Evolutionary conservation across 768 basidiomycete genomes (phyloP).

Genomic region (Boletus sp.): DNA sequence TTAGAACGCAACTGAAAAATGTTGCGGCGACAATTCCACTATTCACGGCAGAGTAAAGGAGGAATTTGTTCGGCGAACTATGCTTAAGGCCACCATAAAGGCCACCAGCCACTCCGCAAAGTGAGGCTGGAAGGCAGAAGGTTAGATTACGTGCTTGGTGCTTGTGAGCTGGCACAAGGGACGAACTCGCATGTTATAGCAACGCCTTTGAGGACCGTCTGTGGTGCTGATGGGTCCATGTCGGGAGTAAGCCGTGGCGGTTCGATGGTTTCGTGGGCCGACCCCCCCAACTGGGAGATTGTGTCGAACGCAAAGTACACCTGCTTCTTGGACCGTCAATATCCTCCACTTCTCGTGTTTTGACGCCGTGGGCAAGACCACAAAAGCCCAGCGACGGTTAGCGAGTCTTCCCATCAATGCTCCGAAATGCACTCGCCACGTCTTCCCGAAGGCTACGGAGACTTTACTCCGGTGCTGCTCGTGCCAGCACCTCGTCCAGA

Average conservation of each 20-base stretch:
- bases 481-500: neutral
- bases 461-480: slow-evolving; percentile 9
- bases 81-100: slow-evolving; percentile 48
- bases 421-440: slow-evolving; percentile 6
- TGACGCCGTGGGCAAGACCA: too few relatives aligned
- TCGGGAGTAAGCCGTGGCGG: neutral
- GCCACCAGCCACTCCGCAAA: slow-evolving; percentile 48
- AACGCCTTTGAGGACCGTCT: slow-evolving; percentile 56
- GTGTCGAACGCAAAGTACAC: neutral
- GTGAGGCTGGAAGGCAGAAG: slow-evolving; percentile 46
- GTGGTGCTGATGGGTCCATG: slow-evolving; percentile 34
- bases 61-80: slow-evolving; percentile 47
- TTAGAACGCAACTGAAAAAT: slow-evolving; percentile 67
- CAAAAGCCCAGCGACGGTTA: too few relatives aligned
- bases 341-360: too few relatives aligned
- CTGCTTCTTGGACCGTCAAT: too few relatives aligned
- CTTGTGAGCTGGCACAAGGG: slow-evolving; percentile 15
- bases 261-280: neutral
- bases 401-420: slow-evolving; percentile 11
- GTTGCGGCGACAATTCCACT: slow-evolving; percentile 66
- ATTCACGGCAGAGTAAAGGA: slow-evolving; percentile 66
- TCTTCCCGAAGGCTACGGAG: slow-evolving; percentile 3
- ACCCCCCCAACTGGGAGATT: slow-evolving; percentile 2
- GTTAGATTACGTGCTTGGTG: slow-evolving; percentile 22
- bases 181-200: slow-evolving; percentile 81